Evolutionary conservation across 495 filamentous ascomycete species (phyloP), one percentile per base, ranked within the genome.

Genomic region (Hypomontagnella submonticulosa): DNA sequence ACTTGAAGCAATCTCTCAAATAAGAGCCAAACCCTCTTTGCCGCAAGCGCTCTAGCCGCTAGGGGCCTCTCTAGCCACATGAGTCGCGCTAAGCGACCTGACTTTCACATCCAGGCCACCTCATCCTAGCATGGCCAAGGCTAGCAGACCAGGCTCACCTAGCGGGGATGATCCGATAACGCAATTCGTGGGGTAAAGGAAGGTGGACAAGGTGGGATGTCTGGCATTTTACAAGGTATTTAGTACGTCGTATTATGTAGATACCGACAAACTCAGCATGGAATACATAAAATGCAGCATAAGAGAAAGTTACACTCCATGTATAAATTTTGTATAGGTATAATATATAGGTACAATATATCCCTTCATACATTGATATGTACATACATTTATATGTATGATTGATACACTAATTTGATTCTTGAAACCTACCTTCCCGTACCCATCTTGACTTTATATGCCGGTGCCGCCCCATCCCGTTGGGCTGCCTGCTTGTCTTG

Each of bases 161-260:
- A 18, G 44, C 30, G 44, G 20, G 41, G 51, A 43, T 43, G 43
- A 60, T 61, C 66, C 66, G 66, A 69, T 69, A 69, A 59, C 66
- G 66, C 66, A 69, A 69, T 69, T 69, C 65, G 66, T 69, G 66
- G 66, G 66, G 60, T 69, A 68, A 54, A 2, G 6, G 49, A 51
- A 56, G 27, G 54, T 48, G 59, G 65, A 51, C 42, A n/a, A 59
- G 34, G 62, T 59, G 55, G 54, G 47, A 66, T 66, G 55, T 30
- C 47, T 30, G n/a, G n/a, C n/a, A n/a, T n/a, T n/a, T n/a, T n/a
- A n/a, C n/a, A n/a, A n/a, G n/a, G n/a, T n/a, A n/a, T 12, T 12
- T 38, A 38, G 9, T 38, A 11, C 10, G 9, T 12, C 10, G 36
- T 38, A 38, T 13, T 8, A 38, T 11, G 36, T 38, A 38, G 9